Conservation (phyloP, 2,329 filamentous ascomycete genomes). For the Pseudogymnoascus sp. region DNA sequence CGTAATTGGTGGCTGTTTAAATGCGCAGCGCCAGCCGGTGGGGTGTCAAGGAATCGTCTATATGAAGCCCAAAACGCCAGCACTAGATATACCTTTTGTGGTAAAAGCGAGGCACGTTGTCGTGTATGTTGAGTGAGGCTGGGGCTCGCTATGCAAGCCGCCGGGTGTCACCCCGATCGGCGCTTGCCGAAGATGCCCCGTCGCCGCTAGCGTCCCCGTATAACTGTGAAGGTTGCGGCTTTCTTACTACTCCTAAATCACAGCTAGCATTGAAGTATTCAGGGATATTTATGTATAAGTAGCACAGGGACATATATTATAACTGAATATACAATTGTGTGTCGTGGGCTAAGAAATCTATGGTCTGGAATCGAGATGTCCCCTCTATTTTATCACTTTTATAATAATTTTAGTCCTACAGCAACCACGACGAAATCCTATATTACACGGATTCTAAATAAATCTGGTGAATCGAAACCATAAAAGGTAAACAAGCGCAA, state of each 20-base stretch:
- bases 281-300: not conserved
- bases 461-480: not conserved
- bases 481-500: not conserved
- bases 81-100: not conserved
- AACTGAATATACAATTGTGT: not conserved
- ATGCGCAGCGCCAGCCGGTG: not conserved
- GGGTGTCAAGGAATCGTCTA: not conserved
- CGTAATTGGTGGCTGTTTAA: not conserved
- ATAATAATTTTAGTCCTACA: too few species aligned
- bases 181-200: slow-evolving; percentile 7
- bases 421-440: not conserved
- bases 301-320: not conserved
- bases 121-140: not conserved
- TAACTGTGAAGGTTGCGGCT: not conserved
- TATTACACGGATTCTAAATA: not conserved
- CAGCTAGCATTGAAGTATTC: not conserved
- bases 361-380: too few species aligned
- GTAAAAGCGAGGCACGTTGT: not conserved
- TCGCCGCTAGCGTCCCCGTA: not conserved
- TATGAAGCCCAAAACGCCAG: not conserved
- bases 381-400: not conserved
- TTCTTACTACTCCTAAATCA: not conserved
- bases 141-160: not conserved
- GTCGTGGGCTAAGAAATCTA: not conserved
- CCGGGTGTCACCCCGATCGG: not conserved